Conservation (phyloP, 768 basidiomycete genomes). For the Podaxis mareebaensis region DNA sequence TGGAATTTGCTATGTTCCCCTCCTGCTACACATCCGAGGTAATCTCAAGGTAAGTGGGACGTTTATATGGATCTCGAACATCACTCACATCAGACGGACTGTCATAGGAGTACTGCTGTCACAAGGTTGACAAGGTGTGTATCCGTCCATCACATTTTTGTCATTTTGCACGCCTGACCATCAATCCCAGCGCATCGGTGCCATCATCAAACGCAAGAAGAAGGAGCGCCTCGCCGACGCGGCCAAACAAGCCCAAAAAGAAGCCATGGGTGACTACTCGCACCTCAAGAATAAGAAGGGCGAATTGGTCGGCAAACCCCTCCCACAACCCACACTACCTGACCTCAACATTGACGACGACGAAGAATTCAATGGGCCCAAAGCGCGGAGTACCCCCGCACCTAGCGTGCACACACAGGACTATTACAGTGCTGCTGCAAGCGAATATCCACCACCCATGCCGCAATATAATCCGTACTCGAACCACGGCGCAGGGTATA, state of each 20-base stretch:
- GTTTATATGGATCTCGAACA: neutral
- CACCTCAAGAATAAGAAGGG: constrained; percentile 95
- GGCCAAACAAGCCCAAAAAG: constrained; percentile 81
- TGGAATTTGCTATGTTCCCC: constrained; percentile 88
- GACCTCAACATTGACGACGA: constrained; percentile 88
- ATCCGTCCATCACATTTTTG: neutral
- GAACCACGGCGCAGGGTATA: constrained; percentile 57
- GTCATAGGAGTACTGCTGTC: constrained; percentile 90
- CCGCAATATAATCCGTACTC: constrained; percentile 75
- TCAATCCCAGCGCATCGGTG: constrained; percentile 74
- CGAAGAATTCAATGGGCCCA: constrained; percentile 58
- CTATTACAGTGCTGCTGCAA: constrained; percentile 48
- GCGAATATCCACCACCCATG: constrained; percentile 69
- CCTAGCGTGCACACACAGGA: constrained; percentile 56
- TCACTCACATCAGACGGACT: constrained; percentile 14
- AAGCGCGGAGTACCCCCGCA: constrained; percentile 49
- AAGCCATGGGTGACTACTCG: constrained; percentile 88
- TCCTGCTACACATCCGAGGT: constrained; percentile 93
- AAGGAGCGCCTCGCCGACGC: constrained; percentile 83
- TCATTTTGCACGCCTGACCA: neutral
- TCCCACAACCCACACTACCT: constrained; percentile 94
- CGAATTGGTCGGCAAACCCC: constrained; percentile 71
- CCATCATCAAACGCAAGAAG: constrained; percentile 89
- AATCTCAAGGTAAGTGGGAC: constrained; percentile 78
- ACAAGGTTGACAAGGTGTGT: constrained; percentile 94